These are phyloP conservation scores for Leucocoprinus leucothites DNA, from an alignment of 768 basidiomycete species.

Conservation along the genomic window DNA sequence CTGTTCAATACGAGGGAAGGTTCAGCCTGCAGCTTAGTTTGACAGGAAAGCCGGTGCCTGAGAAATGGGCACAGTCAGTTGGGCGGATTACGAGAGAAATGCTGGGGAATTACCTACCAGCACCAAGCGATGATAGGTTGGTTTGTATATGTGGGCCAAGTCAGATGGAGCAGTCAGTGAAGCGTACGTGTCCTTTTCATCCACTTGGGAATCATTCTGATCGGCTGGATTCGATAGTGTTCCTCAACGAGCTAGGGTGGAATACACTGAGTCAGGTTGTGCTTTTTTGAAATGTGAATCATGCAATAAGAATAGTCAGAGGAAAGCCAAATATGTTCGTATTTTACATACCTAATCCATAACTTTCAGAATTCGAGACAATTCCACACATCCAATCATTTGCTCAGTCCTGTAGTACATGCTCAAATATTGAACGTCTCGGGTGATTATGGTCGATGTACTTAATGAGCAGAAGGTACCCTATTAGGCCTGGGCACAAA, in stretches of 20 bases:
- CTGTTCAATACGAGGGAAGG: conserved; percentile 21
- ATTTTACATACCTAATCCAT: too few relatives aligned
- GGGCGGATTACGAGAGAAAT: conserved; percentile 40
- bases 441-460: too few relatives aligned
- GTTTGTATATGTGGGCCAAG: conserved; percentile 50
- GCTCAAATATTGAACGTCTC: too few relatives aligned
- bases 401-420: too few relatives aligned
- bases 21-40: conserved; percentile 45
- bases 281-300: neutral
- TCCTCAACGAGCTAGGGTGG: neutral
- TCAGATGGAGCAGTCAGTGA: conserved; percentile 19
- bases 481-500: too few relatives aligned
- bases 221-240: neutral
- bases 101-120: conserved; percentile 38
- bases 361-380: too few relatives aligned
- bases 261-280: neutral
- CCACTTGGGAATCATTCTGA: neutral
- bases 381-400: too few relatives aligned
- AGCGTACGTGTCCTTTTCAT: conserved; percentile 9
- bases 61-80: conserved; percentile 34
- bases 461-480: too few relatives aligned
- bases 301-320: too few relatives aligned
- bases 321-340: too few relatives aligned
- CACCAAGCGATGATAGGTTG: conserved; percentile 32
- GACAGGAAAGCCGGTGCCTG: conserved; percentile 26